Conservation (phyloP, 2,329 filamentous ascomycete species). For the Alternaria arbusti region DNA sequence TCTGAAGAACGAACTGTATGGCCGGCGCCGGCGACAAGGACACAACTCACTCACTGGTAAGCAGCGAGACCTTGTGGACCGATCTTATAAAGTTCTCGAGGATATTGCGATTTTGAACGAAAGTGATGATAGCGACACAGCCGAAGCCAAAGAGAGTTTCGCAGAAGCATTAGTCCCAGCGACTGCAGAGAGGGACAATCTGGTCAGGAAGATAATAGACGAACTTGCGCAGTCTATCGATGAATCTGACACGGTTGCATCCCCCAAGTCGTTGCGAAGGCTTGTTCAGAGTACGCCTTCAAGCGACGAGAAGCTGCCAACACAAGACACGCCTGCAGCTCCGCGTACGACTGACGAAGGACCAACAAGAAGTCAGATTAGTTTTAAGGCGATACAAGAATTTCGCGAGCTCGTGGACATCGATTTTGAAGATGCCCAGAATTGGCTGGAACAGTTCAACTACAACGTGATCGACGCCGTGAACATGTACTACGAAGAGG, state of each 20-base stretch:
- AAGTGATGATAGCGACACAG: background rate
- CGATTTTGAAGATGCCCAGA: background rate
- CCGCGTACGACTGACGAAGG: background rate
- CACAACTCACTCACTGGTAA: background rate
- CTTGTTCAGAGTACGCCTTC: background rate
- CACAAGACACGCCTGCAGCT: background rate
- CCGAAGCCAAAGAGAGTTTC: background rate
- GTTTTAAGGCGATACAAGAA: background rate
- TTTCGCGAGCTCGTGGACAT: background rate
- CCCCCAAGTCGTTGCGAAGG: background rate
- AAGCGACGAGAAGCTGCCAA: background rate
- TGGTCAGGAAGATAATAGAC: conserved; percentile 1
- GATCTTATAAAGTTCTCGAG: background rate
- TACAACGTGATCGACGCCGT: background rate
- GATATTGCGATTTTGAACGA: background rate
- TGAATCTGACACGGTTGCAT: background rate
- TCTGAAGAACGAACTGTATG: background rate
- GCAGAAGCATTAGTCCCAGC: background rate
- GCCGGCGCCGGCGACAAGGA: background rate
- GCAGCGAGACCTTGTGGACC: background rate
- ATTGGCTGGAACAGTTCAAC: background rate
- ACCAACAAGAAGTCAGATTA: background rate
- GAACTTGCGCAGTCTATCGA: background rate
- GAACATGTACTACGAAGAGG: background rate
- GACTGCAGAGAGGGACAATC: background rate